Conservation (phyloP, 345 rosid genomes). For the Arabidopsis arenosa region DNA sequence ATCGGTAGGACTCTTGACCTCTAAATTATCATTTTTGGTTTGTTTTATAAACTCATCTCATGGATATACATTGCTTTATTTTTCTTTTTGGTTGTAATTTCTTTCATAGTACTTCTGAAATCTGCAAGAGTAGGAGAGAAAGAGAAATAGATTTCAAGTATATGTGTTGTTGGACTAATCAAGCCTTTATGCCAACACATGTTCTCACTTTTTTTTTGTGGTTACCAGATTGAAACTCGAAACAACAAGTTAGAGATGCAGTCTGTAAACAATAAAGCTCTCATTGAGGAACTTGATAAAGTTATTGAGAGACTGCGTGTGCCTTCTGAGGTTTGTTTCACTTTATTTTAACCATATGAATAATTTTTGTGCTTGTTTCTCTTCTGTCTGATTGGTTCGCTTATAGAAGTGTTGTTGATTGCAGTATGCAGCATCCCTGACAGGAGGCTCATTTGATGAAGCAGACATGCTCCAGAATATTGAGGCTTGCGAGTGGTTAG, state of each 20-base stretch:
- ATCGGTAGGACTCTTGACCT: constrained; percentile 62
- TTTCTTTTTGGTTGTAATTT: background rate
- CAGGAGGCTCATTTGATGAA: constrained; percentile 95
- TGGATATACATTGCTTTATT: background rate
- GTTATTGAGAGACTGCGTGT: constrained; percentile 78
- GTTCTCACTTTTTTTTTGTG: constrained; percentile 34
- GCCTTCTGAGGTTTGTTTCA: constrained; percentile 77
- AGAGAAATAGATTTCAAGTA: constrained; percentile 4
- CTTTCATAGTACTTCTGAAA: constrained; percentile 8
- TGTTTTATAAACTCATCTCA: constrained; percentile 7
- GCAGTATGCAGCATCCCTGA: constrained; percentile 82
- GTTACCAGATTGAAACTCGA: constrained; percentile 90
- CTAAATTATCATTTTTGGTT: constrained; percentile 7
- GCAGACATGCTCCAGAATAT: constrained; percentile 86
- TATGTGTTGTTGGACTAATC: constrained; percentile 25
- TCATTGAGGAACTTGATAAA: constrained; percentile 93
- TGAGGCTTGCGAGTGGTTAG: constrained; percentile 99
- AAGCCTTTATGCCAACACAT: constrained; percentile 13
- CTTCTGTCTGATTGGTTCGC: constrained; percentile 24
- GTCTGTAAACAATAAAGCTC: constrained; percentile 89
- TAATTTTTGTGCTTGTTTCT: constrained; percentile 10
- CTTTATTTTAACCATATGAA: constrained; percentile 13
- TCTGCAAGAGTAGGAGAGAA: background rate
- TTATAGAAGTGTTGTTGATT: constrained; percentile 49
- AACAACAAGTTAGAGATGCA: constrained; percentile 98